A percentile compares a stretch with the other conserved stretches of the same genome.
These are phyloP conservation scores for Aspergillus latus DNA, from an alignment of 2,329 filamentous ascomycete species.

Conservation along the genomic window DNA sequence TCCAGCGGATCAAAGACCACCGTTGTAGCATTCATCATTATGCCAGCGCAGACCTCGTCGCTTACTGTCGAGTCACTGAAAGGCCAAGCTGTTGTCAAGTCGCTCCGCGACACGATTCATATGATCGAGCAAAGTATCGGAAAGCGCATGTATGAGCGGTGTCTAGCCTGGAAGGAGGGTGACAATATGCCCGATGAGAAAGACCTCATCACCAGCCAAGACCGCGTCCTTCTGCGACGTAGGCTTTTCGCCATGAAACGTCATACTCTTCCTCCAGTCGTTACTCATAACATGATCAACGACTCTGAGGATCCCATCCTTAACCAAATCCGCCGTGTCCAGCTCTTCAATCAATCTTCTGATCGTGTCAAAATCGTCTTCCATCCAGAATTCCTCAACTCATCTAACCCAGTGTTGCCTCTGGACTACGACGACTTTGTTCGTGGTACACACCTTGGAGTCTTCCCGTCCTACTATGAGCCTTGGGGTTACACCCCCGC, in stretches of 20 bases:
- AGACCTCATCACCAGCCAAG: slow-evolving; percentile 86
- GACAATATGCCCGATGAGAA: slow-evolving; percentile 93
- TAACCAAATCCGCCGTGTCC: slow-evolving; percentile 91
- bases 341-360: slow-evolving; percentile 92
- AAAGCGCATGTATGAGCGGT: slow-evolving; percentile 90
- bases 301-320: slow-evolving; percentile 90
- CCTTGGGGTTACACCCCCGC: slow-evolving; percentile 98
- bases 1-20: slow-evolving; percentile 81
- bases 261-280: slow-evolving; percentile 83
- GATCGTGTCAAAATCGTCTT: slow-evolving; percentile 98
- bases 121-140: slow-evolving; percentile 91
- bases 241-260: slow-evolving; percentile 97
- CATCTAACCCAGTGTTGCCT: slow-evolving; percentile 88
- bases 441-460: slow-evolving; percentile 88
- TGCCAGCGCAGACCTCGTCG: slow-evolving; percentile 94
- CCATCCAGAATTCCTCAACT: slow-evolving; percentile 97
- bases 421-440: slow-evolving; percentile 99
- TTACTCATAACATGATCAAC: slow-evolving; percentile 98
- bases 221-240: slow-evolving; percentile 87
- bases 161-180: slow-evolving; percentile 92
- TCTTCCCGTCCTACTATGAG: slow-evolving; percentile 98
- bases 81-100: slow-evolving; percentile 96
- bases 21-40: slow-evolving; percentile 96
- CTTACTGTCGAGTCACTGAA: slow-evolving; percentile 94
- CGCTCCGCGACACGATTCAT: slow-evolving; percentile 85